Evolutionary conservation across 805 yeast species (phyloP).

Genomic region (Ogataea salicorniae): DNA sequence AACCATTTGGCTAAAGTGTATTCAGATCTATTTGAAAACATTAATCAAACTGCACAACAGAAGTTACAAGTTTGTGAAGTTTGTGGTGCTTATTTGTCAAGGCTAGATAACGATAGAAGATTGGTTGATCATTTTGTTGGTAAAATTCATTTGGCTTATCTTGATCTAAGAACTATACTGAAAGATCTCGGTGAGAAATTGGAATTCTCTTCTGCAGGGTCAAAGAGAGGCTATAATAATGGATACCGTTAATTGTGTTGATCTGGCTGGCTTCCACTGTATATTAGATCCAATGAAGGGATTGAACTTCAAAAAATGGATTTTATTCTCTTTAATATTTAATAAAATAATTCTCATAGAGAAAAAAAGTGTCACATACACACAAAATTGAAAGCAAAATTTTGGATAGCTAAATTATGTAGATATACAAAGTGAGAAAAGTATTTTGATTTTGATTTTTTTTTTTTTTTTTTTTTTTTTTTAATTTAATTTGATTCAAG

Average conservation of each 20-base stretch:
- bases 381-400: too few relatives aligned
- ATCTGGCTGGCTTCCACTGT: too few relatives aligned
- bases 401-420: too few relatives aligned
- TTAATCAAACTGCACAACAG: slow-evolving; percentile 84
- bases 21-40: slow-evolving; percentile 57
- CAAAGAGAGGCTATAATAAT: background rate
- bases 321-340: too few relatives aligned
- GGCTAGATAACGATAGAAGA: slow-evolving; percentile 82
- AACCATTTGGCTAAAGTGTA: slow-evolving; percentile 51
- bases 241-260: background rate
- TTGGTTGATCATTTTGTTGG: slow-evolving; percentile 89
- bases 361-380: too few relatives aligned
- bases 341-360: too few relatives aligned
- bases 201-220: background rate
- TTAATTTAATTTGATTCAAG: too few relatives aligned
- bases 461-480: too few relatives aligned
- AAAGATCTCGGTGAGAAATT: slow-evolving; percentile 31
- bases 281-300: too few relatives aligned
- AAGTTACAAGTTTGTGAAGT: slow-evolving; percentile 84
- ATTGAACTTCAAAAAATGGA: too few relatives aligned
- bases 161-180: slow-evolving; percentile 59
- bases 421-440: too few relatives aligned
- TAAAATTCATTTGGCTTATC: slow-evolving; percentile 79
- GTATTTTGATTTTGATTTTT: too few relatives aligned
- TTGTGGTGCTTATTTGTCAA: slow-evolving; percentile 84